Conservation (phyloP, 257 asterid species). For the Solanum pimpinellifolium region DNA sequence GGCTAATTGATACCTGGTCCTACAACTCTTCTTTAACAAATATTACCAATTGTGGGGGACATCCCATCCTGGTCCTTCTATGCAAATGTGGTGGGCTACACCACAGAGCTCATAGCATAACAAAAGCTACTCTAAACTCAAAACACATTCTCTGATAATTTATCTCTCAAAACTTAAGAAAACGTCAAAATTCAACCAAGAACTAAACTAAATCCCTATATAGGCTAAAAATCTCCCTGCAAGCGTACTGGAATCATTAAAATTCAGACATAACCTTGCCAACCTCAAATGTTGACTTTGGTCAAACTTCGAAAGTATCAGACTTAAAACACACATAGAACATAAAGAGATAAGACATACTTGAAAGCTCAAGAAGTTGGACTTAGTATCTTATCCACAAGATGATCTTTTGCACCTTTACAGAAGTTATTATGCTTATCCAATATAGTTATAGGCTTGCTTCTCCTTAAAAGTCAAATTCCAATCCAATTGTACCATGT, state of each 20-base stretch:
- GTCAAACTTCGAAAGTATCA: neutral
- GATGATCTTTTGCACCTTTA: neutral
- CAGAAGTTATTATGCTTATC: neutral
- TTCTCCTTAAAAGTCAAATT: neutral
- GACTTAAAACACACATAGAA: neutral
- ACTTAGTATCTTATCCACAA: neutral
- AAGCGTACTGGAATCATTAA: neutral
- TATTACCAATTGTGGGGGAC: neutral
- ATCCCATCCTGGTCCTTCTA: neutral
- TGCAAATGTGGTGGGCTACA: neutral
- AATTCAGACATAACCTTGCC: neutral
- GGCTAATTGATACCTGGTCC: neutral
- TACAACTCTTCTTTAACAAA: neutral
- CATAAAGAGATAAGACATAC: neutral
- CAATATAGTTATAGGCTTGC: neutral
- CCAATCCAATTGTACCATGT: neutral
- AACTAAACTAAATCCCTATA: too few relatives aligned
- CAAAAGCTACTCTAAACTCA: neutral
- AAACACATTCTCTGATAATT: neutral
- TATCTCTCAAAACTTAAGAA: neutral
- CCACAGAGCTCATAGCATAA: neutral
- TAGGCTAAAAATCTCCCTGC: neutral
- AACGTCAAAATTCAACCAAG: neutral
- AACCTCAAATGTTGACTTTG: neutral
- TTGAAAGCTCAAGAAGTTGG: neutral